Conservation (phyloP, 148 eudicot genomes). For the Mesembryanthemum crystallinum region DNA sequence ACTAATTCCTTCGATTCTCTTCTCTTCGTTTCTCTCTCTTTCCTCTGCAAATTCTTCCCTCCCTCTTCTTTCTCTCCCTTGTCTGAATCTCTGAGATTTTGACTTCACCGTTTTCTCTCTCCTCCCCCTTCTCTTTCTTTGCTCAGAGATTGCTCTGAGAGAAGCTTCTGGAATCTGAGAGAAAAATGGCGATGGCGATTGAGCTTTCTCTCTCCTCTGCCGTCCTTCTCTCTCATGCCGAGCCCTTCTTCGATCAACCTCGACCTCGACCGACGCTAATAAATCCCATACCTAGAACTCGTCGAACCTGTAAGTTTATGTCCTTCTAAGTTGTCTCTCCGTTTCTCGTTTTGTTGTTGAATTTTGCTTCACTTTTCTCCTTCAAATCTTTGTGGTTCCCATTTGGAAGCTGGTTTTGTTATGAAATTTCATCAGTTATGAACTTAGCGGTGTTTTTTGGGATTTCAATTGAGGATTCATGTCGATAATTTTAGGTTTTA, state of each 20-base stretch:
- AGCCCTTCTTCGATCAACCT: conserved; percentile 32
- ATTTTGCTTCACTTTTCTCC: neutral
- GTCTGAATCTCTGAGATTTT: too few species aligned
- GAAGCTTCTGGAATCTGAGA: neutral
- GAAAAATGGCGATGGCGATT: conserved; percentile 44
- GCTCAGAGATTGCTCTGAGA: too few species aligned
- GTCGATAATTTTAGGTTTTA: conserved; percentile 4
- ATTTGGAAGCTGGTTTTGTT: neutral
- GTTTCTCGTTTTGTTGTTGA: neutral
- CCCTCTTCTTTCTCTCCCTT: too few species aligned
- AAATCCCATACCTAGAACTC: conserved; percentile 35
- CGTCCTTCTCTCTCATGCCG: conserved; percentile 17
- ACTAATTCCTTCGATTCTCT: too few species aligned
- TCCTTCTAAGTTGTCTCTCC: conserved; percentile 21
- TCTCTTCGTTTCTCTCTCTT: too few species aligned
- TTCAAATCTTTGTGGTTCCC: neutral
- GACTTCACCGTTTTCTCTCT: too few species aligned
- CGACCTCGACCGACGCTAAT: conserved; percentile 35
- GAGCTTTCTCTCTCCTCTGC: conserved; percentile 38
- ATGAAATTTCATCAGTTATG: conserved; percentile 5
- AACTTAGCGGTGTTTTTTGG: neutral
- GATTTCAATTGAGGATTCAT: conserved; percentile 4
- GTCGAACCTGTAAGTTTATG: conserved; percentile 61
- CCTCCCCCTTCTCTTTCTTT: too few species aligned
- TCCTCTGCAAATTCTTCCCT: too few species aligned